phyloP scores from a whole-genome alignment of 2,329 filamentous ascomycete genomes.

The Xylariaceae sp. region DNA sequence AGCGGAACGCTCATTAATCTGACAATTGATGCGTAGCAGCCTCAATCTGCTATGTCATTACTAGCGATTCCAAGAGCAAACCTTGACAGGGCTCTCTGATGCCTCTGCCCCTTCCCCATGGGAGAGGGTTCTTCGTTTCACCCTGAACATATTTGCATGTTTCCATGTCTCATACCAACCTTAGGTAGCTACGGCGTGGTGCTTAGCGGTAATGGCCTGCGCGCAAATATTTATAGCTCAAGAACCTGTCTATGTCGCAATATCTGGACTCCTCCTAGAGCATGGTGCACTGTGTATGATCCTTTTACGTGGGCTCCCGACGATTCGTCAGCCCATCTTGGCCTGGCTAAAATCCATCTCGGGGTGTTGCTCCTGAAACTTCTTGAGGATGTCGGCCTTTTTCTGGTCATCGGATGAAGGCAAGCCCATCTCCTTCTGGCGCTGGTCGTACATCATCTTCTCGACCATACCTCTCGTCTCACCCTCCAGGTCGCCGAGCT shows the following conservation, averaged over 20 bases:
- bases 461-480: slow-evolving; percentile 96
- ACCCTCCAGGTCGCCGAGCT: slow-evolving; percentile 87
- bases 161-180: background rate
- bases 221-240: no score
- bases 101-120: slow-evolving; percentile 39
- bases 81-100: slow-evolving; percentile 57
- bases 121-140: slow-evolving; percentile 60
- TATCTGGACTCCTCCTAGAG: no score
- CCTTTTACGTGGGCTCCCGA: background rate
- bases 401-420: slow-evolving; percentile 92
- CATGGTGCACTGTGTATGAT: background rate
- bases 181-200: background rate
- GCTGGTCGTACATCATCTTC: slow-evolving; percentile 99
- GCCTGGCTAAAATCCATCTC: slow-evolving; percentile 72
- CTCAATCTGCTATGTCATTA: slow-evolving; percentile 51
- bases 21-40: slow-evolving; percentile 53
- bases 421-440: slow-evolving; percentile 88
- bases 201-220: background rate
- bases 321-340: slow-evolving; percentile 51
- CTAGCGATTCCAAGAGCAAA: slow-evolving; percentile 54
- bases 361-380: slow-evolving; percentile 79
- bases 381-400: slow-evolving; percentile 87
- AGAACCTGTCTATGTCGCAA: no score
- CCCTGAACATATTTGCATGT: slow-evolving; percentile 47
- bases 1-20: slow-evolving; percentile 43